A percentile compares a stretch with the other conserved stretches of the same genome.
Conservation (phyloP, 495 filamentous ascomycete species). For the Rusavskia elegans region DNA sequence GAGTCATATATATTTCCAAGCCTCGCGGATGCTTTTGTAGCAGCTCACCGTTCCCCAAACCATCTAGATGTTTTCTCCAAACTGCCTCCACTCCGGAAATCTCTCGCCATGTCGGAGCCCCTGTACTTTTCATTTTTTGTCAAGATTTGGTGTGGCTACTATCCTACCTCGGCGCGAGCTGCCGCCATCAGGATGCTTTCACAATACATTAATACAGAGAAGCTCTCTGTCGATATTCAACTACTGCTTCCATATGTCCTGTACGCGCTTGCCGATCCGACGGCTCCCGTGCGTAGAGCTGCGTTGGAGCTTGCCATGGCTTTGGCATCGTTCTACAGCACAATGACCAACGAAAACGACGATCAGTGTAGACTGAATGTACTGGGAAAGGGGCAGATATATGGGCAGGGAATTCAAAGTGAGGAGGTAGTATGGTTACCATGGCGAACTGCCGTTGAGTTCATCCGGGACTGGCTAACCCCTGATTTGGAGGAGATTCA, state of each 20-base stretch:
- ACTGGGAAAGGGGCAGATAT: constrained; percentile 38
- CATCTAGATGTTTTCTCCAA: constrained; percentile 40
- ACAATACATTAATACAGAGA: constrained; percentile 31
- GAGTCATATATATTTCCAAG: constrained; percentile 11
- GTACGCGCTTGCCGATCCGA: constrained; percentile 54
- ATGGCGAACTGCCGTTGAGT: constrained; percentile 33
- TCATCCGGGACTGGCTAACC: constrained; percentile 48
- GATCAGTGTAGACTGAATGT: constrained; percentile 22
- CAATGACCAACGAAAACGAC: constrained; percentile 21
- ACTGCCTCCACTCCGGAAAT: constrained; percentile 39
- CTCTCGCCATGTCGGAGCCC: constrained; percentile 37
- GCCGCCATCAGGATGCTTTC: constrained; percentile 49
- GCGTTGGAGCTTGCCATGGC: constrained; percentile 46
- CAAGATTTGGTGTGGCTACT: constrained; percentile 54
- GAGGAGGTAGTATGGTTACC: constrained; percentile 43
- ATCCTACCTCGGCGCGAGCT: constrained; percentile 47
- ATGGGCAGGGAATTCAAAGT: constrained; percentile 33
- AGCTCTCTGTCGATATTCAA: constrained; percentile 49
- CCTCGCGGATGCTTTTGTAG: constrained; percentile 47
- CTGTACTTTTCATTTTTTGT: constrained; percentile 65
- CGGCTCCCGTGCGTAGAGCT: constrained; percentile 55
- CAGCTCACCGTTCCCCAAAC: constrained; percentile 31
- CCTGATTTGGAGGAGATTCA: constrained; percentile 69
- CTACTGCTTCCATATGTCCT: constrained; percentile 63
- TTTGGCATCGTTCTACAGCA: constrained; percentile 20